A percentile compares a stretch with the other conserved stretches of the same genome.
phyloP scores from a whole-genome alignment of 2,329 filamentous ascomycete genomes.

The Grosmannia huntii region DNA sequence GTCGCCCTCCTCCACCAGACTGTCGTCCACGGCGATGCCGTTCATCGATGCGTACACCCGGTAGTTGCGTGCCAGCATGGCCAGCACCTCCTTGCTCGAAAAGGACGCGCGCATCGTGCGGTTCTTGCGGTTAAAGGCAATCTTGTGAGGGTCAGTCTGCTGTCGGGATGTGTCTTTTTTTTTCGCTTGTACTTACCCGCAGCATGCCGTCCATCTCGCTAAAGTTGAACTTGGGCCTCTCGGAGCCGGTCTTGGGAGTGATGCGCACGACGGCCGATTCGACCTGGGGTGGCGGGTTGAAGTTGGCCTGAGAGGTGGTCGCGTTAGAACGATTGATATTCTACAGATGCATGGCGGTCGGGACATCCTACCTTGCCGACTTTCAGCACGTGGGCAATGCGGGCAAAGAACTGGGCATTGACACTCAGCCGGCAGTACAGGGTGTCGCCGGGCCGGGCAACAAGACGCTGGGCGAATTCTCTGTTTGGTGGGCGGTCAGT shows the following conservation, averaged over 20 bases:
- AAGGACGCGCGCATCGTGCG: constrained; percentile 72
- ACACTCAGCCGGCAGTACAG: constrained; percentile 85
- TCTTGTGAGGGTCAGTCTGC: constrained; percentile 22
- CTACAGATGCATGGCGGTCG: neutral
- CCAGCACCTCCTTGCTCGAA: constrained; percentile 66
- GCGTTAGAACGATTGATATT: neutral
- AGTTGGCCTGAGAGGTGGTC: constrained; percentile 55
- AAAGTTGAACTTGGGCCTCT: constrained; percentile 75
- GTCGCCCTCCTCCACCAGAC: constrained; percentile 33
- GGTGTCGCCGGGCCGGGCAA: constrained; percentile 75
- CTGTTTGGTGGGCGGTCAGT: constrained; percentile 24
- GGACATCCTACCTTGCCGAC: constrained; percentile 49
- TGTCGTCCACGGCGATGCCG: constrained; percentile 65
- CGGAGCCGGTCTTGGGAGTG: constrained; percentile 67
- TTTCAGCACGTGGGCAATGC: constrained; percentile 66
- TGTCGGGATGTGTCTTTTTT: too few relatives aligned
- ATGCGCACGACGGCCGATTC: constrained; percentile 85
- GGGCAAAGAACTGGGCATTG: constrained; percentile 80
- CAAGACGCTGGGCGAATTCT: constrained; percentile 83
- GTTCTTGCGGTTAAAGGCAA: constrained; percentile 78
- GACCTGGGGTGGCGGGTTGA: constrained; percentile 86
- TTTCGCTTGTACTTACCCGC: constrained; percentile 21
- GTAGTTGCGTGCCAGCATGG: constrained; percentile 80
- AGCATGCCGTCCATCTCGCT: constrained; percentile 92
- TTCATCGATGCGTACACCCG: constrained; percentile 82